Conservation (phyloP, 768 basidiomycete species). For the Collybiopsis confluens region DNA sequence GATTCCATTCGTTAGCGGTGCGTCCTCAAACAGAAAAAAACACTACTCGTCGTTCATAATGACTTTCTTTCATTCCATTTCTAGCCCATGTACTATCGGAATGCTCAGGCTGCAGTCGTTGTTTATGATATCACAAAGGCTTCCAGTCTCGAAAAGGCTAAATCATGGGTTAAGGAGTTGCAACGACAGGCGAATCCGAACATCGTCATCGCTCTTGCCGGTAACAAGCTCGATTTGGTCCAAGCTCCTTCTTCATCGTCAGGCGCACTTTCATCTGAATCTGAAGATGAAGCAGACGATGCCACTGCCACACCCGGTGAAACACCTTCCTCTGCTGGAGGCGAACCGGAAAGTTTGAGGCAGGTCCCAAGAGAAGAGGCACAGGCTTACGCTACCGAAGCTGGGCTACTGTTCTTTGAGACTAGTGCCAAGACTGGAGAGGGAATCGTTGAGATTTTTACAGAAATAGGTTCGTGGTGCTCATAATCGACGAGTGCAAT, state of each 20-base stretch:
- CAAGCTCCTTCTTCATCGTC: conserved; percentile 56
- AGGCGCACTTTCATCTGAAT: conserved; percentile 52
- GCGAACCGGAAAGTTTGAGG: conserved; percentile 68
- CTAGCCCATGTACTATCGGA: conserved; percentile 98
- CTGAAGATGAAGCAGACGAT: conserved; percentile 89
- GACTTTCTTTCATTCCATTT: conserved; percentile 12
- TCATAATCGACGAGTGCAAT: neutral
- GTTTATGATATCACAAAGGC: conserved; percentile 98
- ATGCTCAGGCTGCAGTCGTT: conserved; percentile 96
- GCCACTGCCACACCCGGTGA: conserved; percentile 87
- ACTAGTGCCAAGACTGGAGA: conserved; percentile 97
- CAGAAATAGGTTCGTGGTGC: conserved; percentile 79
- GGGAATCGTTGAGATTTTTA: conserved; percentile 94
- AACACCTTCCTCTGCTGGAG: conserved; percentile 41
- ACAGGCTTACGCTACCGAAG: conserved; percentile 92
- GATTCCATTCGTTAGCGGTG: conserved; percentile 95
- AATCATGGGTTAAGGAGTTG: conserved; percentile 99
- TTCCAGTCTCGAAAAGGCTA: conserved; percentile 94
- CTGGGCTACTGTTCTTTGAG: conserved; percentile 94
- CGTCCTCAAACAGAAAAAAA: conserved; percentile 26
- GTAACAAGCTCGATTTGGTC: conserved; percentile 95
- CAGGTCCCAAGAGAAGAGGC: conserved; percentile 95
- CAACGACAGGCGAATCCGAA: conserved; percentile 99
- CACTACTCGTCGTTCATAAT: conserved; percentile 8
- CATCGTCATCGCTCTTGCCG: conserved; percentile 96